These are phyloP conservation scores for Cytospora piceae DNA, from an alignment of 2,329 filamentous ascomycete species.

Conservation along the genomic window DNA sequence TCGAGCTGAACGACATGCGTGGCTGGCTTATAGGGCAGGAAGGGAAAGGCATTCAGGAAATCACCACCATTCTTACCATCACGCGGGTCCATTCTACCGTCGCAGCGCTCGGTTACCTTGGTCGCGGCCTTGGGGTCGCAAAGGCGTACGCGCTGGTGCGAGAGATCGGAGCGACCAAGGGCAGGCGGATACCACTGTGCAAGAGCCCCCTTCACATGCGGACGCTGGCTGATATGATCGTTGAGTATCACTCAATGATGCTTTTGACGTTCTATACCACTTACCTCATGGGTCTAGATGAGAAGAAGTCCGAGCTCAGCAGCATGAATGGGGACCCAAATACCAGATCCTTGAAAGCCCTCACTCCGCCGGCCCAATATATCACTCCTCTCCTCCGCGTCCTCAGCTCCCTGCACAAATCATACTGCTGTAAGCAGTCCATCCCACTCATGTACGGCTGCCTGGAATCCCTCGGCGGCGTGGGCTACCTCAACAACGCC, in stretches of 20 bases:
- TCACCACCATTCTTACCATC: constrained; percentile 70
- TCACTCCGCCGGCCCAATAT: constrained; percentile 42
- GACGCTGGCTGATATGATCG: constrained; percentile 59
- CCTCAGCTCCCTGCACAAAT: constrained; percentile 64
- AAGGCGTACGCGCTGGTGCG: constrained; percentile 62
- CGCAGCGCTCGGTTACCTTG: constrained; percentile 55
- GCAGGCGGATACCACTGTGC: constrained; percentile 50
- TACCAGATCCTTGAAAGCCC: constrained; percentile 22
- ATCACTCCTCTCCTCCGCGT: constrained; percentile 55
- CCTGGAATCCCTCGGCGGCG: constrained; percentile 68
- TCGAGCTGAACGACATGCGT: constrained; percentile 66
- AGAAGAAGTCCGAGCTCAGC: constrained; percentile 37
- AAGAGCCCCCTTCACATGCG: constrained; percentile 61
- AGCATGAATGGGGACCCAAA: constrained; percentile 35
- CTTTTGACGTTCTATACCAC: constrained; percentile 58
- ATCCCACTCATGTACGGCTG: constrained; percentile 57
- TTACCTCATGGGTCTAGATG: constrained; percentile 58
- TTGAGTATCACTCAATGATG: constrained; percentile 60
- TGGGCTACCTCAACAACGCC: constrained; percentile 66
- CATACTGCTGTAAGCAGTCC: constrained; percentile 55
- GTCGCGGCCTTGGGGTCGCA: constrained; percentile 60
- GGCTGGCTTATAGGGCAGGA: constrained; percentile 69
- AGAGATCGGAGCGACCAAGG: constrained; percentile 51
- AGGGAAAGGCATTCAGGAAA: constrained; percentile 69
- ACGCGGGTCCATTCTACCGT: constrained; percentile 63